Percentiles rank a stretch among this genome's conserved stretches.
Evolutionary conservation across 306 rosid species (phyloP).

Genomic region (Gleditsia sinensis): DNA sequence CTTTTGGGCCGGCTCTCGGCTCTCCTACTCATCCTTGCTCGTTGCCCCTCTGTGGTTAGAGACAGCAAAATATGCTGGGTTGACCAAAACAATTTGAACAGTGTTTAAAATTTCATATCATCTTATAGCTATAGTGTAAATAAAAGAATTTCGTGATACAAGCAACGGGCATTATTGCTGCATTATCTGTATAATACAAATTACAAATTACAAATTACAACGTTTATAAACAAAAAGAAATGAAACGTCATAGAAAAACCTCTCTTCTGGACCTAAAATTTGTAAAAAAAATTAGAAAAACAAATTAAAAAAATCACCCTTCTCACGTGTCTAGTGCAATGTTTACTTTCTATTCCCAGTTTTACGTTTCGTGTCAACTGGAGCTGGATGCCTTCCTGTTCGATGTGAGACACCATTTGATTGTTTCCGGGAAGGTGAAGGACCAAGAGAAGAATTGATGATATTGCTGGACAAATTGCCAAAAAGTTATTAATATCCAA

Average conservation of each 20-base stretch:
- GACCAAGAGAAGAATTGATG: constrained; percentile 54
- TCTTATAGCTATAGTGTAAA: neutral
- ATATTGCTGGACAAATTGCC: constrained; percentile 53
- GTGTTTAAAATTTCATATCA: no score
- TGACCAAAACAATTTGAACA: no score
- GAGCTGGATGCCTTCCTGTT: constrained; percentile 70
- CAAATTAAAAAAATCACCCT: constrained; percentile 33
- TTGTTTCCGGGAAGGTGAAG: constrained; percentile 83
- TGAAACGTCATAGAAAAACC: constrained; percentile 35
- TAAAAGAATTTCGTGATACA: constrained; percentile 40
- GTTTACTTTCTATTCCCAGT: constrained; percentile 68
- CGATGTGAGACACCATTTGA: constrained; percentile 58
- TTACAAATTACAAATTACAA: constrained; percentile 49
- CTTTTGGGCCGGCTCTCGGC: neutral
- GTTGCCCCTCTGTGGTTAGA: neutral
- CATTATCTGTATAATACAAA: constrained; percentile 51
- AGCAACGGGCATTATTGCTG: constrained; percentile 85
- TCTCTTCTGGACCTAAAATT: constrained; percentile 39
- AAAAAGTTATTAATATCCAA: constrained; percentile 8
- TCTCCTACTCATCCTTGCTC: neutral
- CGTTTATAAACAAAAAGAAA: constrained; percentile 38
- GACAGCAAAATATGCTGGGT: no score
- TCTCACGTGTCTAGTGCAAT: constrained; percentile 26
- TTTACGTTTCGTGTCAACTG: constrained; percentile 76
- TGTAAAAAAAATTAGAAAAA: neutral